Evolutionary conservation across 208 protist species (phyloP), one percentile per base, ranked within the genome.

Genomic region (Plasmodiophora brassicae): DNA sequence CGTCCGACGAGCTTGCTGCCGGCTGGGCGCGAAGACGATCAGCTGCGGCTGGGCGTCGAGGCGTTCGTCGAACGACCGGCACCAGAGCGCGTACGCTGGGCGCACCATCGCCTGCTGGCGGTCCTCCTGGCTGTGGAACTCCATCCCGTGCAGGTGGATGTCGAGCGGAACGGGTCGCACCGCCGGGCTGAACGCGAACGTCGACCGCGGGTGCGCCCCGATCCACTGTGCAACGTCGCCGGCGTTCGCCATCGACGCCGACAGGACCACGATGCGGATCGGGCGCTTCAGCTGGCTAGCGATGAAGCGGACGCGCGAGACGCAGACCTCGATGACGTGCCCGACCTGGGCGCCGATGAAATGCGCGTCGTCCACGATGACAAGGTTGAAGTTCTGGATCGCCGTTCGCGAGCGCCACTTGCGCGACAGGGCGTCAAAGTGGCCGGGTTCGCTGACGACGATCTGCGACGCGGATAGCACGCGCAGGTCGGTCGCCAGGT

Each of bases 301-400:
- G 22, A 96, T 96, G 83, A 95, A 95, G 43, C 94, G 91, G 92
- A 96, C 95, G 36, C 95, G 91, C n/a, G 93, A 95, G 10, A 93
- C 89, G 35, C 95, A 46, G 1, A 95, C 87, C 88, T 95, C 93
- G 10, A 94, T 44, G 14, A 91, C 86, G 50, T 92, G 93, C 1
- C 94, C 94, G 20, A 88, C 35, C 39, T 91, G 57, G 53, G 91
- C 92, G 32, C 92, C 92, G 45, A 94, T 92, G n/a, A 94, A 71
- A 88, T 94, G 92, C 8, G 91, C 28, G 44, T 95, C 95, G 88
- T 96, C 95, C 0, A 93, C 87, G 25, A 96, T 91, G 71, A 96
- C 92, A 0, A 96, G 85, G 1, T 28, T 8, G 1, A 96, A 84
- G 1, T 44, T 89, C 88, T 95, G 92, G 28, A 96, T 90, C 32